phyloP scores from a whole-genome alignment of 169 alveolate species.

The Eimeria necatrix region DNA sequence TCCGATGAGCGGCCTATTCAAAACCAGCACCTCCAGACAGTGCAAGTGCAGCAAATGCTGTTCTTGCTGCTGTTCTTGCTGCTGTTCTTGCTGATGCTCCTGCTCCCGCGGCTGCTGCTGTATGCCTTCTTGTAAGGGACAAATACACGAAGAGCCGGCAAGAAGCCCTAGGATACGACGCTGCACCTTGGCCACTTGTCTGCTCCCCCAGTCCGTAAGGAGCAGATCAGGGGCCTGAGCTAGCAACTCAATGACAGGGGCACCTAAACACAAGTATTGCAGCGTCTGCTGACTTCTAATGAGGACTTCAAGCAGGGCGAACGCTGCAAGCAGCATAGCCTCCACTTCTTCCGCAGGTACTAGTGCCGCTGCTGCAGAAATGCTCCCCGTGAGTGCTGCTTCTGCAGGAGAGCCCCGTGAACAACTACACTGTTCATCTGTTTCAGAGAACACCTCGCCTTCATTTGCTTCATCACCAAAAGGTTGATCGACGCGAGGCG shows the following conservation, averaged over 20 bases:
- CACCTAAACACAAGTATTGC: background rate
- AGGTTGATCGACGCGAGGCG: background rate
- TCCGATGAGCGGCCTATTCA: background rate
- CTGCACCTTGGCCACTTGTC: background rate
- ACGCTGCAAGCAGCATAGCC: constrained; percentile 17
- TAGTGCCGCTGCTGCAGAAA: constrained; percentile 11
- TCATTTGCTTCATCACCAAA: background rate
- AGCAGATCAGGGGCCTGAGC: constrained; percentile 31
- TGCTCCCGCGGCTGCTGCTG: background rate
- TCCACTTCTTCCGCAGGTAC: background rate
- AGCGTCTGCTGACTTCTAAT: background rate
- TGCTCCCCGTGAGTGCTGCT: background rate
- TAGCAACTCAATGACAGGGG: background rate
- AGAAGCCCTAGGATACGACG: constrained; percentile 2
- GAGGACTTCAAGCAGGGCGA: background rate
- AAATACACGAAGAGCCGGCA: background rate
- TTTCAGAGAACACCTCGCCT: background rate
- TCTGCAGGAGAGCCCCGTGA: no score
- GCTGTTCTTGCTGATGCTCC: background rate
- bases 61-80: background rate
- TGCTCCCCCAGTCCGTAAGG: constrained; percentile 18
- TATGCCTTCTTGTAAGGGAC: background rate
- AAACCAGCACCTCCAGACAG: constrained; percentile 2
- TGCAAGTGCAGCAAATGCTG: constrained; percentile 10
- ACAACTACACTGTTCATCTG: background rate